Evolutionary conservation across 208 protist species (phyloP), one percentile per base, ranked within the genome.

Genomic region (Acanthamoeba healyi): DNA sequence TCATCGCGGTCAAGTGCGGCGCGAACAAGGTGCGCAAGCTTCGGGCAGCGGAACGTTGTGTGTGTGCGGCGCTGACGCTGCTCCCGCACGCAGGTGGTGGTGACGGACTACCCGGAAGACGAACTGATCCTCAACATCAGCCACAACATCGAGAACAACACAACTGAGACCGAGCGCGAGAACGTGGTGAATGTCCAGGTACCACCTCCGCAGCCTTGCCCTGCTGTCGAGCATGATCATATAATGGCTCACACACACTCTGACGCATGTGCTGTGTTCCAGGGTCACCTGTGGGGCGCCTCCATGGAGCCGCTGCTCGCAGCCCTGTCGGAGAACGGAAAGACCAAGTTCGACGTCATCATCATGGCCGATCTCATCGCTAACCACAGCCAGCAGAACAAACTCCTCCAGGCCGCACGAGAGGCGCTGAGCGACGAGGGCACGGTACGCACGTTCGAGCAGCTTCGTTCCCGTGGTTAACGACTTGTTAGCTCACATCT

Each of bases 301-400:
- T 90, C 82, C 0, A 24, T 90, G n/a, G 38, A 44, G 29, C 82
- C 82, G 32, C 82, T 90, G 4, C 40, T 90, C n/a, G 49, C 82
- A 32, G 54, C 82, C 0, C 29, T 72, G 12, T n/a, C 82, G 0
- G 82, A 70, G 34, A 70, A 1, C 82, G 49, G 82, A n/a, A n/a
- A 58, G 22, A 24, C 81, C 17, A 95, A 95, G 34, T 95, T 77
- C 44, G 94, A 95, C 67, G 86, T 95, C 24, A 88, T 95, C 26
- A 95, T 95, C 74, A 51, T 95, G 44, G 89, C 94, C 12, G 94
- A 95, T 70, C 40, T 95, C 22, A 94, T 95, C 54, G 84, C 84
- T 49, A 95, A 95, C 72, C 94, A 95, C 58, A 70, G 44, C n/a
- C 51, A 36, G 15, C 94, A 95, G 29, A 26, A 77, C 7, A 32